These are phyloP conservation scores for Ogataea paradorogensis DNA, from an alignment of 805 yeast genomes.

Conservation along the genomic window DNA sequence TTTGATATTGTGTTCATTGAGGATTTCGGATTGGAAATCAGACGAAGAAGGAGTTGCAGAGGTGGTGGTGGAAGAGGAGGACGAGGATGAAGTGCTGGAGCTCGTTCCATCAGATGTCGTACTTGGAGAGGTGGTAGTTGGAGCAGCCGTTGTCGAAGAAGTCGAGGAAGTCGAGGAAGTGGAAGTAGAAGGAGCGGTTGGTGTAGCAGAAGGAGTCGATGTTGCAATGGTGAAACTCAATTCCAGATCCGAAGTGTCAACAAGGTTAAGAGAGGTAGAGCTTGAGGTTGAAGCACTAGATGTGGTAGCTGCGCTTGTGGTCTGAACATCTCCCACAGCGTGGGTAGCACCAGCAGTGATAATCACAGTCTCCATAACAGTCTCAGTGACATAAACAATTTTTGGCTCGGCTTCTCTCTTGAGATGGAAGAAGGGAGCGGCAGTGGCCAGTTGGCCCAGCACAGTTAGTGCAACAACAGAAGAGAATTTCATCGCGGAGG, in stretches of 20 bases:
- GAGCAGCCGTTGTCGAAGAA: not conserved
- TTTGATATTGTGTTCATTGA: conserved; percentile 59
- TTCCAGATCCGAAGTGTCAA: not conserved
- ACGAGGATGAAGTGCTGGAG: conserved; percentile 17
- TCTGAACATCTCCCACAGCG: conserved; percentile 13
- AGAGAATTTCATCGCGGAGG: conserved; percentile 16
- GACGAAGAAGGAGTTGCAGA: conserved; percentile 19
- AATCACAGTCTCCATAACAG: conserved; percentile 23
- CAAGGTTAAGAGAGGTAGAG: conserved; percentile 1
- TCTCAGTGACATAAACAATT: conserved; percentile 24
- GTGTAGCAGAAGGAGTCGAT: not conserved
- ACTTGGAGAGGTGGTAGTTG: conserved; percentile 11
- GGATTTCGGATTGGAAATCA: conserved; percentile 36
- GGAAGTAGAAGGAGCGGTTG: not conserved
- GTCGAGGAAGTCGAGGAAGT: not conserved
- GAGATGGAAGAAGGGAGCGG: conserved; percentile 25
- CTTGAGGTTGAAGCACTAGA: conserved; percentile 5
- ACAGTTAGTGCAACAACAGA: conserved; percentile 19
- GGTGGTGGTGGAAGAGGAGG: conserved; percentile 18
- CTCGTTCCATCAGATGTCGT: conserved; percentile 8
- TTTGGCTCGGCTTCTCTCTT: conserved; percentile 23
- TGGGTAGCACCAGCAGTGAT: conserved; percentile 24
- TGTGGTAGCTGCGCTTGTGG: conserved; percentile 4
- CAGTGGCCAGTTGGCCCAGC: conserved; percentile 20
- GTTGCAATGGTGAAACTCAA: not conserved